Evolutionary conservation across 768 basidiomycete genomes (phyloP), one percentile per base, ranked within the genome.

Genomic region (Naganishia kalamii): DNA sequence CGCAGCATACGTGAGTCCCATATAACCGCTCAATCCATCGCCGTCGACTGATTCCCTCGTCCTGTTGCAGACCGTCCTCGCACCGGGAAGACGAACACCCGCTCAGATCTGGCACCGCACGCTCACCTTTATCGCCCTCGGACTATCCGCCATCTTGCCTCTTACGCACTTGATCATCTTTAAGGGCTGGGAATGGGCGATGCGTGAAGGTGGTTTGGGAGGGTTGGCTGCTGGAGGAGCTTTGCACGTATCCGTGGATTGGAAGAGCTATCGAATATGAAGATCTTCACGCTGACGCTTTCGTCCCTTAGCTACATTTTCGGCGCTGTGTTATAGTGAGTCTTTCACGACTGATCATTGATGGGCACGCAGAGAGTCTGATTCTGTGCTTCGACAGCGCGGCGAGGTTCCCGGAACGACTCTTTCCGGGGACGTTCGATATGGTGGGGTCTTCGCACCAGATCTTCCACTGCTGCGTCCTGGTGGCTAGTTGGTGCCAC

Each of bases 401-500:
- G 51, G 86, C 87, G 73, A 84, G 90, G 54, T 82, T 90, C 62
- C 91, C 90, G 47, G 91, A 93, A 72, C 81, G 85, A 41, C 79
- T 86, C 67, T 79, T 81, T 7, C 89, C 89, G 5, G 90, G 90
- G 40, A 83, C 78, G 68, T 92, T 92, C 78, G 90, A 92, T 79
- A 82, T 83, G 71, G 83, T 89, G 71, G 83, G 86, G 62, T 83
- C 88, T 0, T 90, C 88, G 21, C 92, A 94, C 80, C 89, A 93
- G 78, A 88, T 94, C 70, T 93, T 96, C 77, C 92, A 93, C 74
- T 76, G 86, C 66, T 85, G 84, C 71, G 90, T 93, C n/a, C 64
- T 76, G 1, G 65, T 63, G 21, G 77, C 72, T 1, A 70, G 72
- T 25, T 52, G 69, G 43, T 68, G 65, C 47, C 74, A 76, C 57